These are phyloP conservation scores for Penicillium sp. DNA, from an alignment of 2,329 filamentous ascomycete genomes.

Conservation along the genomic window DNA sequence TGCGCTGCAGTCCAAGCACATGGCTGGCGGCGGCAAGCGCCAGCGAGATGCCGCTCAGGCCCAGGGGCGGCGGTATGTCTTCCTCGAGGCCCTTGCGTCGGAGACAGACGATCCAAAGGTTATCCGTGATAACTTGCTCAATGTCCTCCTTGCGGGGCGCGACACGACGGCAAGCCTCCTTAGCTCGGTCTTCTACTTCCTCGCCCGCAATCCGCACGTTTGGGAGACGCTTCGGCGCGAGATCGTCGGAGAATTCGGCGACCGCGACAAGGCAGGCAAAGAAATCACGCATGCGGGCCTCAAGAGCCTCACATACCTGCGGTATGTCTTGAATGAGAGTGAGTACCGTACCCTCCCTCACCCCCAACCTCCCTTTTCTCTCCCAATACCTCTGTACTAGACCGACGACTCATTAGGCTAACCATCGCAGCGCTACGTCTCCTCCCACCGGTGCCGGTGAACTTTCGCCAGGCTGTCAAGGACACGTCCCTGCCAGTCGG, in stretches of 20 bases:
- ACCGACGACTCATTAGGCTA: slow-evolving; percentile 6
- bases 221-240: slow-evolving; percentile 43
- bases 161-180: slow-evolving; percentile 46
- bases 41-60: slow-evolving; percentile 22
- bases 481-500: slow-evolving; percentile 54
- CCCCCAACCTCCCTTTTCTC: no score
- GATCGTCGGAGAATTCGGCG: slow-evolving; percentile 48
- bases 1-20: slow-evolving; percentile 43
- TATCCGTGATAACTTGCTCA: slow-evolving; percentile 55
- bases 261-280: slow-evolving; percentile 38
- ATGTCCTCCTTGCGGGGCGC: slow-evolving; percentile 57
- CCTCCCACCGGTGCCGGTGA: slow-evolving; percentile 52
- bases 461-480: slow-evolving; percentile 45
- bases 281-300: slow-evolving; percentile 51
- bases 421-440: slow-evolving; percentile 46
- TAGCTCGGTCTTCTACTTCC: slow-evolving; percentile 51
- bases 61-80: slow-evolving; percentile 49
- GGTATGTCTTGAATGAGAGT: slow-evolving; percentile 31
- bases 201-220: slow-evolving; percentile 46
- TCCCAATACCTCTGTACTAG: no score
- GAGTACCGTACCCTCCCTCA: no score
- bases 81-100: slow-evolving; percentile 55
- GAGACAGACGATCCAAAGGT: slow-evolving; percentile 52
- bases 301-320: slow-evolving; percentile 46
- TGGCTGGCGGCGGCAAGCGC: slow-evolving; percentile 28